Evolutionary conservation across 2,329 filamentous ascomycete genomes (phyloP), one percentile per base, ranked within the genome.

Genomic region (Trichoderma citrinoviride): DNA sequence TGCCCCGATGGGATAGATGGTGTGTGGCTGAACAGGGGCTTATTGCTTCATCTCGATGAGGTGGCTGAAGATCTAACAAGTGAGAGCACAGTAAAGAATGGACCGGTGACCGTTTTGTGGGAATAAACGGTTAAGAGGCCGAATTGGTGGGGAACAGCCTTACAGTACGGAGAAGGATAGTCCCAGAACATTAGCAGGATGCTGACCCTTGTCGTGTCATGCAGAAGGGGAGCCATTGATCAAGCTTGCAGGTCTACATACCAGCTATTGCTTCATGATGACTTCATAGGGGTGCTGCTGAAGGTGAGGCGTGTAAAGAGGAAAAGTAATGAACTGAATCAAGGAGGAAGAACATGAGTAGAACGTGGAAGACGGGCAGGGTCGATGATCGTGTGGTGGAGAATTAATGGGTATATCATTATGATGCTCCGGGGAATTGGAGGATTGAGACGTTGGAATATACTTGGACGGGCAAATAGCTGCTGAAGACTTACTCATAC

Each of bases 361-460:
- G 21, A 43, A 56, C 21, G 49, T 33, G 23, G 21, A 44, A 43
- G 52, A 53, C 37, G 25, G 58, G 58, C 23, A 23, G 25, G 37
- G 40, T 49, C 44, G 58, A 61, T 49, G 58, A n/a, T 41, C n/a
- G 49, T 21, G 40, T n/a, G 25, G 21, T 33, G 40, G 25, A 41
- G 40, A 61, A 44, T 14, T 27, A 61, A 41, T 47, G 47, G 57
- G n/a, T 62, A 62, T 62, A 62, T 62, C 60, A 62, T 62, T 62
- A 62, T 62, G 60, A 62, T 62, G 49, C 25, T 54, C 58, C 58
- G 40, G 40, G 40, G 29, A 58, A 37, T 54, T 40, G 58, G 40
- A 54, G 37, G 49, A 47, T 46, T 46, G 49, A 23, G 14, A 54
- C 37, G 25, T 3, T 44, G 49, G 58, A 37, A 61, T 52, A 44